Percentiles rank a stretch among this genome's conserved stretches.
Conservation (phyloP, 345 rosid species). For the Linum usitatissimum region DNA sequence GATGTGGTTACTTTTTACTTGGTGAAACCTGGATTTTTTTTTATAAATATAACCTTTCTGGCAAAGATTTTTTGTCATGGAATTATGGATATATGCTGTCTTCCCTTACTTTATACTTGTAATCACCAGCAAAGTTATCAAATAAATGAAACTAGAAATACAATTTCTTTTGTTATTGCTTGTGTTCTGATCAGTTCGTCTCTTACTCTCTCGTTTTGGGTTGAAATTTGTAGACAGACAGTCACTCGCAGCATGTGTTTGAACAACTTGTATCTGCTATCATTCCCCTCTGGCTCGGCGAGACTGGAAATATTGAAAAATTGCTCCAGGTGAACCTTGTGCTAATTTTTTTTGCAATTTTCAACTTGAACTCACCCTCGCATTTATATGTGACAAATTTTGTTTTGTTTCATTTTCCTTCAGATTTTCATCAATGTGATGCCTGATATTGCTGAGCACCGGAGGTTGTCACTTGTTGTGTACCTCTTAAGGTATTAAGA, state of each 20-base stretch:
- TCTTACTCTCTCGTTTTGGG: not conserved
- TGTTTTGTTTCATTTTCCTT: constrained; percentile 12
- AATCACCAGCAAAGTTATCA: not conserved
- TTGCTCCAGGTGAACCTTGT: constrained; percentile 51
- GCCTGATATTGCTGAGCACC: constrained; percentile 67
- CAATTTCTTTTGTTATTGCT: too few relatives aligned
- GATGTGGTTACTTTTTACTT: too few relatives aligned
- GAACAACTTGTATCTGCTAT: constrained; percentile 72
- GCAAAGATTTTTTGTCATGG: not conserved
- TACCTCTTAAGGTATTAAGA: constrained; percentile 61
- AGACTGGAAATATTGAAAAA: constrained; percentile 40
- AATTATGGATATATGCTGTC: not conserved
- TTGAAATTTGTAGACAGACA: constrained; percentile 43
- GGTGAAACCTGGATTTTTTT: too few relatives aligned
- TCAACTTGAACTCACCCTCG: not conserved
- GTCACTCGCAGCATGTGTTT: constrained; percentile 55
- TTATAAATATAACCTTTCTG: too few relatives aligned
- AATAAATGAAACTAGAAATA: too few relatives aligned
- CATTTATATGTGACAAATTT: not conserved
- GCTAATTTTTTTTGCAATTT: constrained; percentile 5
- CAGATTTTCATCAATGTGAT: constrained; percentile 75
- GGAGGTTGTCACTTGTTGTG: constrained; percentile 58
- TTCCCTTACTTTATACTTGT: not conserved
- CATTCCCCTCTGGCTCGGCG: constrained; percentile 75
- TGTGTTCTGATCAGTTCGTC: not conserved